Base-by-base conservation (phyloP, 495 filamentous ascomycete species). In the Penicillium subrubescens region DNA sequence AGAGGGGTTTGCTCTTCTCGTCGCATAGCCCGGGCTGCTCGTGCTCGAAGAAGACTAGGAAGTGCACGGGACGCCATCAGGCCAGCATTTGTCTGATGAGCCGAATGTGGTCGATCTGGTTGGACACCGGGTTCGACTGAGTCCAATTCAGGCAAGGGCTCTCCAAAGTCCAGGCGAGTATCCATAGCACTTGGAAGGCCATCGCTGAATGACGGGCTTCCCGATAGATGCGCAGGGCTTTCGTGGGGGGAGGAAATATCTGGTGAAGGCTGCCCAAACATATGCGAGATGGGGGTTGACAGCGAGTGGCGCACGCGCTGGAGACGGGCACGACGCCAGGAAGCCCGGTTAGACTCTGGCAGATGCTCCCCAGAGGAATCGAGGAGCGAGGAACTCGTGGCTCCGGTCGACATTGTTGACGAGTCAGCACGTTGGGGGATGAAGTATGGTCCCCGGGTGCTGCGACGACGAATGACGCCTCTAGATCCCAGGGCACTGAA, bases 1-100 rank as follows among this genome's bases (percentile, higher is more conserved):
- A 87, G 68, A 57, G 86, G 82, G 8, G 83, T 84, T 55, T 86
- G 85, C 57, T 88, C 85, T 63, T 86, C 82, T 61, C 82, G 83
- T 29, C 83, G 79, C 56, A 84, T 68, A 14, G 78, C 69, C 54
- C 86, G 74, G 25, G 82, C 75, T 35, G 84, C 82, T 50, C 84
- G 77, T 53, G 83, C 73, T 62, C 83, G 73, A 10, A 85, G 59
- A 52, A 82, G 65, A 62, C 71, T 75, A 7, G 81, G 80, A 25
- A 85, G 68, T 27, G 79, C 75, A 52, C 81, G 77, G 66, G 75
- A 61, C 31, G 71, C 67, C 43, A 71, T 51, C 19, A 73, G 52
- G 23, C 62, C 62, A 44, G 75, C 64, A 63, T 62, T 67, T n/a
- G 76, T 64, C 29, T 71, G 72, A 39, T 48, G 23, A n/a, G 69